Base-by-base conservation (phyloP, 352 stramenopile species). In the Pythium insidiosum region DNA sequence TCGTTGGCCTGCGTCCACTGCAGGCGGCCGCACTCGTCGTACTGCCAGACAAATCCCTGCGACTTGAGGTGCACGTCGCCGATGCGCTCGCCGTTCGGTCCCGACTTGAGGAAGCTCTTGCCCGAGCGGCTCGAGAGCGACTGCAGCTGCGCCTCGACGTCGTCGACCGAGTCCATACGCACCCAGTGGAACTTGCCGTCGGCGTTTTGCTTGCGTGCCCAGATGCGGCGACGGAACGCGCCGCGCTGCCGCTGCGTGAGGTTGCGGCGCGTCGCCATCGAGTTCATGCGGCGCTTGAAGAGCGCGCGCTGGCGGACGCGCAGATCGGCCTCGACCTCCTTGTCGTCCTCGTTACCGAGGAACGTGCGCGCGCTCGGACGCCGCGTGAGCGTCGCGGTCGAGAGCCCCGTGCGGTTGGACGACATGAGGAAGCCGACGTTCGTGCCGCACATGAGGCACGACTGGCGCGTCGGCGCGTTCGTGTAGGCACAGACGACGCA, bases 131-230 rank as follows among this genome's bases (percentile, higher is more conserved):
- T 40, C 21, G 44, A 46, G 16, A 5, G 43, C 16, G 47, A 60
- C 43, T 51, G 38, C 9, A 45, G 40, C 16, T 47, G 30, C 13
- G 52, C 37, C n/a, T 66, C 20, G 13, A 39, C 6, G 39, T 67
- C 57, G 20, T 31, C 43, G 23, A 68, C 46, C 33, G 60, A 82
- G 50, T 80, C 74, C 52, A 84, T 69, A 11, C 74, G 72, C 19
- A 81, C 59, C 75, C 75, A 88, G 50, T 77, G 70, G 57, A 86
- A 85, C 53, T 80, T 85, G 51, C 73, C 73, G 44, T 88, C 71
- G 4, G 47, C 18, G 20, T 68, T 47, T 34, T 68, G 59, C 43
- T 78, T 81, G 35, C 75, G 73, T 36, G 76, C 63, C 75, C 75
- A 88, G 9, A 88, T 54, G 6, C 68, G 63, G 13, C 75, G 65